Evolutionary conservation across 2,329 filamentous ascomycete species (phyloP), one percentile per base, ranked within the genome.

Genomic region (Cercospora sp.): DNA sequence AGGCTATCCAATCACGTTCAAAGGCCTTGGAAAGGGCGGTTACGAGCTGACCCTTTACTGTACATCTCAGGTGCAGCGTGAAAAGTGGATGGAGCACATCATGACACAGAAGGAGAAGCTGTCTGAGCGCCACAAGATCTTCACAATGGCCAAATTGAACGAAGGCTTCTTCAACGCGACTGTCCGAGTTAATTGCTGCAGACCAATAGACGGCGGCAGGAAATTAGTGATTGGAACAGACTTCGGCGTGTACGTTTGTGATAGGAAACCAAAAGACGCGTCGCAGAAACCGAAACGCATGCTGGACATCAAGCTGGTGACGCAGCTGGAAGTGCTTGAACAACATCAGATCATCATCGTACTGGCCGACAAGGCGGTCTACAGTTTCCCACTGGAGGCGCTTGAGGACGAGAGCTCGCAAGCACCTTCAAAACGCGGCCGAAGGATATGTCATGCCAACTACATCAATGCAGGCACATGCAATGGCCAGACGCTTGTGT

Each of bases 381-480:
- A 92, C 74, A 97, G 94, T 7, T 98, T 95, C 81, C 89, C 93
- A 1, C 84, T 97, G 63, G 90, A 94, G 70, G 93, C 93, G 13
- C 85, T 99, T 66, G 94, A 97, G 2, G 91, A 91, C 70, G 94
- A 98, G 76, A 83, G 84, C 59, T 85, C 87, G 68, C 90, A 90
- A 62, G 87, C 92, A 36, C 84, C 94, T 65, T 88, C 89, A 16
- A 97, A 95, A 79, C 88, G 93, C 51, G 93, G 93, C 8, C 94
- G 95, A 83, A 97, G 97, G 84, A 98, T 99, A 71, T 96, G 92
- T 75, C 94, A 97, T 81, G 96, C 94, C 80, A 97, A 94, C 80
- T 99, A 98, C 83, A 99, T 99, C 88, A 97, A 96, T 81, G 91
- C 93, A 18, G 95, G 95, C 45, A 96, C 97, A 75, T 98, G 95